These are phyloP conservation scores for Xanthoconium stramineum DNA, from an alignment of 768 basidiomycete genomes.

Conservation along the genomic window DNA sequence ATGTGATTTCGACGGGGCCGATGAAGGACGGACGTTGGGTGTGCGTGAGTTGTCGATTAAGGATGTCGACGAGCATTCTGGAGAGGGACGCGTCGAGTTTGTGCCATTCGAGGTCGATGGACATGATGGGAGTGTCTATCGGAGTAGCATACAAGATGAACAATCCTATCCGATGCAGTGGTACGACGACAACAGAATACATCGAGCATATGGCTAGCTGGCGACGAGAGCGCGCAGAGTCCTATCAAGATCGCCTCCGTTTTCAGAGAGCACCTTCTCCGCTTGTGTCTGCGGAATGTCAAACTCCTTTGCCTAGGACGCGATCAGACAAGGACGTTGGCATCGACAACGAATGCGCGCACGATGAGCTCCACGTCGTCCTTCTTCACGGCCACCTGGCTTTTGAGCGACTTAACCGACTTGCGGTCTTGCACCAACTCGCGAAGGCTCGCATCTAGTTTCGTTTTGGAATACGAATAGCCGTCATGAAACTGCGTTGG, in stretches of 20 bases:
- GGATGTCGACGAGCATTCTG: conserved; percentile 60
- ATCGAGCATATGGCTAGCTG: conserved; percentile 12
- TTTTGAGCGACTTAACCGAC: conserved; percentile 47
- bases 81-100: conserved; percentile 75
- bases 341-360: conserved; percentile 6
- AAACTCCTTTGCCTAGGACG: conserved; percentile 27
- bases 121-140: conserved; percentile 51
- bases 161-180: neutral
- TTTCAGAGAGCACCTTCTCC: conserved; percentile 29
- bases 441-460: conserved; percentile 39
- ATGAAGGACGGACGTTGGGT: conserved; percentile 88
- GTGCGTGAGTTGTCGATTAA: conserved; percentile 74
- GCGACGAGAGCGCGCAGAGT: conserved; percentile 26
- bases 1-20: conserved; percentile 83
- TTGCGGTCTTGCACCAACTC: conserved; percentile 50
- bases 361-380: conserved; percentile 31
- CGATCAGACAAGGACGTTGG: conserved; percentile 1
- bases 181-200: neutral
- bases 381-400: conserved; percentile 20
- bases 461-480: conserved; percentile 41
- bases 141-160: neutral
- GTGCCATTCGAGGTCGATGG: conserved; percentile 93
- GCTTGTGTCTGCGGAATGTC: conserved; percentile 28
- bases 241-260: conserved; percentile 28
- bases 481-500: conserved; percentile 48